phyloP scores from a whole-genome alignment of 2,329 filamentous ascomycete species.

The Fusarium sp. region DNA sequence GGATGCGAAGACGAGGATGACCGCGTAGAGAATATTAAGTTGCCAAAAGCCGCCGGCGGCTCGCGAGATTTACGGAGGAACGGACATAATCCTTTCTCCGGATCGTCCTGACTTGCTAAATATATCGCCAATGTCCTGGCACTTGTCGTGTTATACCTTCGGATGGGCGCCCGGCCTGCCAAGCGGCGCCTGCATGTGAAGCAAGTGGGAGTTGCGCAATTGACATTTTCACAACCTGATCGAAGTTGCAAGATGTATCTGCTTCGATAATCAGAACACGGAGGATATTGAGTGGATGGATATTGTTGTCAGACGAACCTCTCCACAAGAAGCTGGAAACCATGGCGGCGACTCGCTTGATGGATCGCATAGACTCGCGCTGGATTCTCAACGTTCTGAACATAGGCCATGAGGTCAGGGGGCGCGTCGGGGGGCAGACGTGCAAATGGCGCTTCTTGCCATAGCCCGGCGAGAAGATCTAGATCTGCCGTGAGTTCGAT shows the following conservation, averaged over 20 bases:
- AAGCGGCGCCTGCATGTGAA: conserved; percentile 79
- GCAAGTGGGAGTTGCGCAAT: conserved; percentile 81
- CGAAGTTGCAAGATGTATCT: conserved; percentile 87
- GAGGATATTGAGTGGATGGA: not conserved
- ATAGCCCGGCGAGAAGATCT: conserved; percentile 67
- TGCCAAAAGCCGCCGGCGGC: conserved; percentile 58
- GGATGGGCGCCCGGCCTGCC: conserved; percentile 73
- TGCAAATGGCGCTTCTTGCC: conserved; percentile 70
- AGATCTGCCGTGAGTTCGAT: conserved; percentile 50
- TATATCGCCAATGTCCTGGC: conserved; percentile 84
- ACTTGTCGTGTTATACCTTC: conserved; percentile 83
- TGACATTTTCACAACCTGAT: conserved; percentile 76
- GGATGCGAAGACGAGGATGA: conserved; percentile 32
- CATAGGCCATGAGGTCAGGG: conserved; percentile 62
- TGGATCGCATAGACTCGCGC: conserved; percentile 70
- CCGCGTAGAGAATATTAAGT: conserved; percentile 56
- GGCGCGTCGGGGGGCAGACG: conserved; percentile 70
- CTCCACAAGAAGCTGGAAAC: conserved; percentile 74
- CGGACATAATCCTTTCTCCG: conserved; percentile 75
- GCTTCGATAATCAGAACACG: conserved; percentile 25
- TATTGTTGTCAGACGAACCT: conserved; percentile 57
- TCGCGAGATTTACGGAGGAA: conserved; percentile 56
- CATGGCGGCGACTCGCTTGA: conserved; percentile 68
- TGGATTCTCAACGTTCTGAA: conserved; percentile 70
- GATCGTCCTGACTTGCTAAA: conserved; percentile 82